A percentile compares a stretch with the other conserved stretches of the same genome.
These are phyloP conservation scores for Fusarium sp. DNA, from an alignment of 2,329 filamentous ascomycete species.

Conservation along the genomic window DNA sequence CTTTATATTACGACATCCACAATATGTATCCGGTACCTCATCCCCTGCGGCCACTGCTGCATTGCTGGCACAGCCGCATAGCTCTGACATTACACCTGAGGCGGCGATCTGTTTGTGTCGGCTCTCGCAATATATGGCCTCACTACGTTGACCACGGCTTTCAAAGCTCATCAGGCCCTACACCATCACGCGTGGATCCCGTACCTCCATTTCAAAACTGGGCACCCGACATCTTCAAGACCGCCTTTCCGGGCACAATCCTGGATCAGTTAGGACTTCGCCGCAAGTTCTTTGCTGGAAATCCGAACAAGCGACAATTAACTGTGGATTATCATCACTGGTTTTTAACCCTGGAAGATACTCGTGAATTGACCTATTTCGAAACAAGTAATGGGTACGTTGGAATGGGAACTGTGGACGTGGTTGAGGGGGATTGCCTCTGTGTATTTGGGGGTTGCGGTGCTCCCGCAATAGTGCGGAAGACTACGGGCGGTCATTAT, in stretches of 20 bases:
- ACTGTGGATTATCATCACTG: background rate
- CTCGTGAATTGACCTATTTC: background rate
- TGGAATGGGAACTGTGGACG: background rate
- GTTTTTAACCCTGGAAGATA: background rate
- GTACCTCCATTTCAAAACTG: background rate
- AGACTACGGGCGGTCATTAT: background rate
- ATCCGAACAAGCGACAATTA: background rate
- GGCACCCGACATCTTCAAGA: background rate
- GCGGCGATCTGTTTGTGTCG: background rate
- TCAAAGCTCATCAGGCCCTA: background rate
- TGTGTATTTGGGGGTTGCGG: background rate
- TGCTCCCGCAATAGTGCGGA: background rate
- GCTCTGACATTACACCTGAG: background rate
- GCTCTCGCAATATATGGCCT: background rate
- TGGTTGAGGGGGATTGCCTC: background rate
- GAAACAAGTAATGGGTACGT: background rate
- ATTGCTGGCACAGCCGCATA: background rate
- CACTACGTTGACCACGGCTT: background rate
- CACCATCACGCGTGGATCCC: background rate
- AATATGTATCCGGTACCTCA: background rate
- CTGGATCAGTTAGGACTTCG: background rate
- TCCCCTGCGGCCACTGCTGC: background rate
- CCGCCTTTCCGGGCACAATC: background rate
- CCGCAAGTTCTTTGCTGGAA: background rate
- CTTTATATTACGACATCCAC: background rate